Base-by-base conservation (phyloP, 108 stramenopile species). In the Skeletonema tropicum region DNA sequence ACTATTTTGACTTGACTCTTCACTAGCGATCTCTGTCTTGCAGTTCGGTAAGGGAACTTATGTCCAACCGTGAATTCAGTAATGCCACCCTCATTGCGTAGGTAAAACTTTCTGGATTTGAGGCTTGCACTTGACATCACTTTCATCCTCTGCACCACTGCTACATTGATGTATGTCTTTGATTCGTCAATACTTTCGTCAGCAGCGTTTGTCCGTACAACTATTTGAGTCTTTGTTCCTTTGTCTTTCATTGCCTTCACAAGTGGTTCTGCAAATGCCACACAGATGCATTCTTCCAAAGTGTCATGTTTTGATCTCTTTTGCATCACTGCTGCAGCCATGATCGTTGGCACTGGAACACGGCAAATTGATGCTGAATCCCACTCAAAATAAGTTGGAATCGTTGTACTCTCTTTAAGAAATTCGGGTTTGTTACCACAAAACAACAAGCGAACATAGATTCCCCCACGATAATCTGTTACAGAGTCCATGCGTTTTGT, bases 361-460 rank as follows among this genome's bases (percentile, higher is more conserved):
- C 94, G 88, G 64, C 92, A 93, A 30, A 96, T 87, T 73, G 87
- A 88, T 19, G 91, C 82, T 6, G 39, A 68, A 36, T 87, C 74
- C 92, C 92, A 93, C 59, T 92, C 94, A 42, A 92, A 68, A 76
- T 87, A 96, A 31, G 91, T 90, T 57, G 94, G 94, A 59, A 96
- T 78, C 25, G 92, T 83, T 39, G 92, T 96, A 52, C 92, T 93
- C 76, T 96, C 94, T 64, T 82, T 66, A 66, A 96, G 92, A 45
- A 92, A 76, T 19, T 62, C 60, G 15, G 90, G 87, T 65, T 90
- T 96, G 26, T 82, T 75, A 19, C 94, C 94, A n/a, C 76, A 75
- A 11, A 96, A 68, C 5, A 85, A 26, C 9, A 93, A 57, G 42
- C 87, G 73, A 5, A 96, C 85, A 73, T 87, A 96, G 19, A 60